Evolutionary conservation across 768 basidiomycete genomes (phyloP), one percentile per base, ranked within the genome.

Genomic region (Amanita pallidorosea): DNA sequence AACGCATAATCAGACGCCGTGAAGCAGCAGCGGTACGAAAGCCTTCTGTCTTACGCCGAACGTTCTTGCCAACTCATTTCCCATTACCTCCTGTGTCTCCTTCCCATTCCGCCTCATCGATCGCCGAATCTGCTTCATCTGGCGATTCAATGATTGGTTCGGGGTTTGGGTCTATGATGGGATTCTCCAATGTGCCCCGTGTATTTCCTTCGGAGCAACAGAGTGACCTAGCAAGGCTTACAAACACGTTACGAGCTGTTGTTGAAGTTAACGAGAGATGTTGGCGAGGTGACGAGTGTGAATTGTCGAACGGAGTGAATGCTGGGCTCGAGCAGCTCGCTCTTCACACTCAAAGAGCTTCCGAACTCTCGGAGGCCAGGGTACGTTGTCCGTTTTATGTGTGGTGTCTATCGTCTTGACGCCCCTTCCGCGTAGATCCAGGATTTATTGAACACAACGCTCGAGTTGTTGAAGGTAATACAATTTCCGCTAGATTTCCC

Each of bases 1-100:
- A 98, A 68, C 85, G 92, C 54, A 78, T 90, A 56, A 78, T 95
- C 49, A 90, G 85, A 66, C 80, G 94, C 68, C 81, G 89, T 61
- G 88, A 94, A 75, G 86, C 90, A 68, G 85, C 88, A 72, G 85
- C 88, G 75, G 89, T 88, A 85, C 79, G 88, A 72, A 67, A 65
- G 66, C 70, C 71, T 70, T 72, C 80, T 71, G 74, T 75, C 71
- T 72, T 77, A 67, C 74, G 73, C 72, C 77, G 75, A 66, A 65
- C 73, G 65, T 78, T 75, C 69, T 69, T 81, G 62, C 77, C 75
- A 69, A 73, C 85, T 87, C 80, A 87, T 70, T 73, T 83, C 68
- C 65, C 72, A 50, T 79, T 85, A 60, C 72, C 75, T 63, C 63
- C 65, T 52, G 58, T 67, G 2, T 55, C 69, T 42, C 64, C 67